Conservation (phyloP, 306 rosid genomes). For the Quercus glauca region DNA sequence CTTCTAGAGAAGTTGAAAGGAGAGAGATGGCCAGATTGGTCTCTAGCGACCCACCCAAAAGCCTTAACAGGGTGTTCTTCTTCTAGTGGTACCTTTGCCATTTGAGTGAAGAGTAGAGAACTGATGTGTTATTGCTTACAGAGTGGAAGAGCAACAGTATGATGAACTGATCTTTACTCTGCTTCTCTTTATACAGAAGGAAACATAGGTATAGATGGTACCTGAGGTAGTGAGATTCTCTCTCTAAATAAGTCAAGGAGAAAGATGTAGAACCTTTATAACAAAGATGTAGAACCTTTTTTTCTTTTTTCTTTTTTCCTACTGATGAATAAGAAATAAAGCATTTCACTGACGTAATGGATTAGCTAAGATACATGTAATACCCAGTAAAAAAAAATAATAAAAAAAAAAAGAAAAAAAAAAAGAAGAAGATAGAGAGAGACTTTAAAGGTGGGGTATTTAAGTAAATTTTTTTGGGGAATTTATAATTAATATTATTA, state of each 20-base stretch:
- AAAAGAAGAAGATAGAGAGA: too few relatives aligned
- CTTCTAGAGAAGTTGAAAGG: conserved; percentile 47
- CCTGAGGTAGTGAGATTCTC: too few relatives aligned
- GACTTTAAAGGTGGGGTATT: too few relatives aligned
- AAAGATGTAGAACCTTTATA: background rate
- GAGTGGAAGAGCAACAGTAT: too few relatives aligned
- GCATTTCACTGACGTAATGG: background rate
- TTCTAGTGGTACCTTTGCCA: conserved; percentile 18
- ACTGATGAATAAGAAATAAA: too few relatives aligned
- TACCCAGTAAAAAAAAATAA: too few relatives aligned
- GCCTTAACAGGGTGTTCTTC: conserved; percentile 42
- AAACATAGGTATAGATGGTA: background rate
- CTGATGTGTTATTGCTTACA: background rate
- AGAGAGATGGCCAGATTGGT: conserved; percentile 32
- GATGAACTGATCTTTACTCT: too few relatives aligned
- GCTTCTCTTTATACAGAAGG: background rate
- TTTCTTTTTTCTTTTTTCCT: too few relatives aligned
- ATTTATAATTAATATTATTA: too few relatives aligned
- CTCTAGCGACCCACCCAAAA: conserved; percentile 47
- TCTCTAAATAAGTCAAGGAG: too few relatives aligned
- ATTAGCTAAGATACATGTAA: background rate
- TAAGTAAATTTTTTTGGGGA: too few relatives aligned
- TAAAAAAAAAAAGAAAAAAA: too few relatives aligned
- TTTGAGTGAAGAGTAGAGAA: background rate
- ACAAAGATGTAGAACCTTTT: background rate